A percentile compares a stretch with the other conserved stretches of the same genome.
Evolutionary conservation across 352 stramenopile genomes (phyloP).

Genomic region (Globisporangium irregulare): DNA sequence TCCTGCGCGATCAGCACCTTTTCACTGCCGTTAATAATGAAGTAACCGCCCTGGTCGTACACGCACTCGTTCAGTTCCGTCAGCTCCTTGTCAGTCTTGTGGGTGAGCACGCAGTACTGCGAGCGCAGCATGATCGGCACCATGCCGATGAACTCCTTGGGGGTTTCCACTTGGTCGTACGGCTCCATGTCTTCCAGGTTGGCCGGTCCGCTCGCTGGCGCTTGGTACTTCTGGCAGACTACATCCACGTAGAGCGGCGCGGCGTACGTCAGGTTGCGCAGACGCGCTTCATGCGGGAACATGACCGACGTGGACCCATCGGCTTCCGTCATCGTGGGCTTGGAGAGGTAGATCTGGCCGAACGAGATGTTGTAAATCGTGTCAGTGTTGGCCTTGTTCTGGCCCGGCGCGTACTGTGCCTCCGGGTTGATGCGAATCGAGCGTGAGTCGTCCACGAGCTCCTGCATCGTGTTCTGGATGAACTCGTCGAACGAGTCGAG

Average conservation of each 20-base stretch:
- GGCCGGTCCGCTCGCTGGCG: constrained; percentile 48
- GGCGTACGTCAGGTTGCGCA: constrained; percentile 99
- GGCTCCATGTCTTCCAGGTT: constrained; percentile 87
- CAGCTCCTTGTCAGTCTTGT: constrained; percentile 92
- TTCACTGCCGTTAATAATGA: constrained; percentile 98
- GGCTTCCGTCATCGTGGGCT: constrained; percentile 96
- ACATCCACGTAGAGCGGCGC: constrained; percentile 98
- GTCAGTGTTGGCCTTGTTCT: constrained; percentile 90
- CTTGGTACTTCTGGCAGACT: constrained; percentile 91
- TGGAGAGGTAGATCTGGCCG: constrained; percentile 97
- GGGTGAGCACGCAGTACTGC: constrained; percentile 94
- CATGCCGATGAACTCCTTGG: constrained; percentile 97
- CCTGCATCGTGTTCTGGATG: constrained; percentile 99
- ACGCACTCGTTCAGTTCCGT: constrained; percentile 98
- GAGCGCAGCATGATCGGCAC: constrained; percentile 98
- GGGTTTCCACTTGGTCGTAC: constrained; percentile 84
- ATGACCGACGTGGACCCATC: constrained; percentile 97
- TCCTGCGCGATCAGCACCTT: constrained; percentile 99
- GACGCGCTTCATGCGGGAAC: constrained; percentile 98
- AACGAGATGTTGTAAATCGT: constrained; percentile 97
- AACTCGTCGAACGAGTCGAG: constrained; percentile 99
- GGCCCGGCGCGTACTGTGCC: constrained; percentile 94
- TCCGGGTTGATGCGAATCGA: constrained; percentile 97
- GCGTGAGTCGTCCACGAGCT: constrained; percentile 97
- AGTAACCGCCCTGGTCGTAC: constrained; percentile 99